phyloP scores from a whole-genome alignment of 192 early-diverging fungal species.

The Backusella westeae region DNA sequence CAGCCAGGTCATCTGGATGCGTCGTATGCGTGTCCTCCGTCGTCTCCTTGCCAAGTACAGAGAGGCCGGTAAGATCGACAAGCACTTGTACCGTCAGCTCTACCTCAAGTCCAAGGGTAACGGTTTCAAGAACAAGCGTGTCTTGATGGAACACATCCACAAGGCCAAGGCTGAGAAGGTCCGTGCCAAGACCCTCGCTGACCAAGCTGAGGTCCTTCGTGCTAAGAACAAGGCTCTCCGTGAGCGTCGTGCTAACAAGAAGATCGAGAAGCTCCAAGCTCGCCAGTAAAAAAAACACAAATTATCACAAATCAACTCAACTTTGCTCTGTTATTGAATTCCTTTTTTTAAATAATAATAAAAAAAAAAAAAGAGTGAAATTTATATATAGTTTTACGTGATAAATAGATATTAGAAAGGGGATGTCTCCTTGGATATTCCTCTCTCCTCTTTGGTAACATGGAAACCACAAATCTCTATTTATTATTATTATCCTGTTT shows the following conservation, averaged over 20 bases:
- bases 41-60: constrained; percentile 96
- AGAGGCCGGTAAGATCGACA: constrained; percentile 96
- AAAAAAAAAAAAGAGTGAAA: not conserved
- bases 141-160: constrained; percentile 99
- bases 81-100: constrained; percentile 91
- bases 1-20: constrained; percentile 94
- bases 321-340: not conserved
- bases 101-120: constrained; percentile 99
- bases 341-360: not conserved
- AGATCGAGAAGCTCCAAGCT: constrained; percentile 71
- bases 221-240: constrained; percentile 93
- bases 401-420: not conserved
- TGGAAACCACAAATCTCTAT: too few species aligned
- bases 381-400: not conserved
- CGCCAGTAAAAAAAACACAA: constrained; percentile 2
- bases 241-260: constrained; percentile 84
- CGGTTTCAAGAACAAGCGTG: constrained; percentile 99
- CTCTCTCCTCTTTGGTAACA: too few species aligned
- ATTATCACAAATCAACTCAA: not conserved
- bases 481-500: too few species aligned
- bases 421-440: not conserved
- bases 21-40: constrained; percentile 94
- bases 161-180: constrained; percentile 98
- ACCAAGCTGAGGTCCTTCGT: constrained; percentile 98
- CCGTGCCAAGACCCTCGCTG: constrained; percentile 86